Evolutionary conservation across 805 yeast species (phyloP).

Genomic region (Pichia californica): DNA sequence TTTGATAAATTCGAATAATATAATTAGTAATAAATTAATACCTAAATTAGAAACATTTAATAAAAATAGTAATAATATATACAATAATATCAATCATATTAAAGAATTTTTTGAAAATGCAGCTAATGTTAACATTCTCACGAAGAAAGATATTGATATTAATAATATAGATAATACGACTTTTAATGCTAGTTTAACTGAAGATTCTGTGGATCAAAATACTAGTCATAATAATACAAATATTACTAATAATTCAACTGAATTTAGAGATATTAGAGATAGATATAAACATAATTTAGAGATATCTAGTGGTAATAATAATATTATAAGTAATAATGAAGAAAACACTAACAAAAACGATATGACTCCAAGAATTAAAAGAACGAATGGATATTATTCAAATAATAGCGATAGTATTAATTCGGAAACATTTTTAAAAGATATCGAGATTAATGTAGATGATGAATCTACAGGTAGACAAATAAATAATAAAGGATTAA

Average conservation of each 20-base stretch:
- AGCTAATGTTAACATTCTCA: slow-evolving; percentile 27
- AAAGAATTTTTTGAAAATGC: slow-evolving; percentile 62
- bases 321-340: too few species aligned
- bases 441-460: neutral
- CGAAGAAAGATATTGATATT: slow-evolving; percentile 9
- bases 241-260: slow-evolving; percentile 1
- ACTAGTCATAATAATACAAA: neutral
- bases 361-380: neutral
- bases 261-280: slow-evolving; percentile 7
- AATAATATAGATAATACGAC: neutral
- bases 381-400: neutral
- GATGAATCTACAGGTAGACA: slow-evolving; percentile 14
- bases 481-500: neutral
- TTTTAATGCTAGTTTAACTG: neutral
- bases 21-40: slow-evolving; percentile 59
- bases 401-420: neutral
- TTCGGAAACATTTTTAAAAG: neutral
- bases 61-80: slow-evolving; percentile 48
- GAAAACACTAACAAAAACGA: neutral
- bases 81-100: slow-evolving; percentile 68
- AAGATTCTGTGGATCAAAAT: neutral
- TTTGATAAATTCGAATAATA: slow-evolving; percentile 58
- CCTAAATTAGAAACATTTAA: slow-evolving; percentile 64
- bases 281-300: slow-evolving; percentile 13
- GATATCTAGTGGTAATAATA: neutral